phyloP scores from a whole-genome alignment of 2,329 filamentous ascomycete genomes.

The Thyridium curvatum region DNA sequence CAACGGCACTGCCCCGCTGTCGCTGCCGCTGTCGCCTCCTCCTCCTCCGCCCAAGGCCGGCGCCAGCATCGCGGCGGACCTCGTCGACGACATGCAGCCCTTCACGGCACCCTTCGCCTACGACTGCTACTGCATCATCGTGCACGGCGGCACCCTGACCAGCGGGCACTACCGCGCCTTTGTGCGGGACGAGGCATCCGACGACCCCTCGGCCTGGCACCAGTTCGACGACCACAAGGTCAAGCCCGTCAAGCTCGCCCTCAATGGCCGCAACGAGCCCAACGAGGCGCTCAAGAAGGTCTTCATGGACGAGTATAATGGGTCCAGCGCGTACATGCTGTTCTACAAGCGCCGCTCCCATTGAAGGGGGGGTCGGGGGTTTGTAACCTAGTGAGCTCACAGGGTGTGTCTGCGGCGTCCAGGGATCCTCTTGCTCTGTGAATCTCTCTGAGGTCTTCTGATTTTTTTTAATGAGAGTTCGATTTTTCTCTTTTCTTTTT shows the following conservation, averaged over 20 bases:
- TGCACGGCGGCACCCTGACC: constrained; percentile 65
- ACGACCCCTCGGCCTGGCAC: not conserved
- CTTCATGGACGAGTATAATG: not conserved
- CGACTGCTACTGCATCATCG: constrained; percentile 78
- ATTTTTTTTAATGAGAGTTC: not conserved
- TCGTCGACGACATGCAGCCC: constrained; percentile 25
- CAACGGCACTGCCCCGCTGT: no score
- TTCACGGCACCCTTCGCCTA: constrained; percentile 61
- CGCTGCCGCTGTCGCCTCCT: no score
- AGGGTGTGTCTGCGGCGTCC: not conserved
- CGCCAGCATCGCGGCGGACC: constrained; percentile 1
- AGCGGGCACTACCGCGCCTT: constrained; percentile 78
- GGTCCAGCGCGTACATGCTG: not conserved
- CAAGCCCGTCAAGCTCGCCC: not conserved
- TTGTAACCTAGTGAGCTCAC: not conserved
- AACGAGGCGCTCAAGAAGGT: not conserved
- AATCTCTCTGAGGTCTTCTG: not conserved
- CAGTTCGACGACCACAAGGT: not conserved
- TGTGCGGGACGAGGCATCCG: constrained; percentile 49
- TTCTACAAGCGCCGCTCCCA: not conserved
- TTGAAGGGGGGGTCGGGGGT: not conserved
- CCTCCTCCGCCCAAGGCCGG: not conserved
- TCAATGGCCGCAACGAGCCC: not conserved
- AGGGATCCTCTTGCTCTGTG: not conserved
- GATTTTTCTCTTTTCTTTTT: not conserved